Evolutionary conservation across 1,139 yeast species (phyloP).

Genomic region (Candida tropicalis): DNA sequence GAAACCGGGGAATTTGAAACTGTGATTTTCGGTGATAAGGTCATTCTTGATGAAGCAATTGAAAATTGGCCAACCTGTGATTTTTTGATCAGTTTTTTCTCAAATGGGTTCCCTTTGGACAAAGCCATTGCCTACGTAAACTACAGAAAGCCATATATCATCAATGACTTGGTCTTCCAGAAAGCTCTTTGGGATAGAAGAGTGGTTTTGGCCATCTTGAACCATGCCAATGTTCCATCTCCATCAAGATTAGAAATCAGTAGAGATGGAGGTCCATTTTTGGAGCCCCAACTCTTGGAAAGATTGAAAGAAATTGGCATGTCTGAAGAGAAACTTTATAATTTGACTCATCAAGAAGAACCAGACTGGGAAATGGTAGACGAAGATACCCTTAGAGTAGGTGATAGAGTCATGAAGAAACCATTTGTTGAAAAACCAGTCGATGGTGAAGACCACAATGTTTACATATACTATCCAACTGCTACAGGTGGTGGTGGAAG

Average conservation of each 20-base stretch:
- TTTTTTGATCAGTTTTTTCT: conserved; percentile 86
- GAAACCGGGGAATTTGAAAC: conserved; percentile 97
- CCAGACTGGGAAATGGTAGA: conserved; percentile 90
- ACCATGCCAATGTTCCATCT: conserved; percentile 83
- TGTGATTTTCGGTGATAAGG: conserved; percentile 96
- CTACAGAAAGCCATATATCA: conserved; percentile 83
- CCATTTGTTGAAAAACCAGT: conserved; percentile 99
- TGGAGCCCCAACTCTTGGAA: conserved; percentile 61
- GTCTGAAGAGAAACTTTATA: conserved; percentile 48
- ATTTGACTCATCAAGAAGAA: conserved; percentile 67
- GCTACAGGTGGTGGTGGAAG: conserved; percentile 98
- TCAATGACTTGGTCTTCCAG: conserved; percentile 89
- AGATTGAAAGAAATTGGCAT: conserved; percentile 42
- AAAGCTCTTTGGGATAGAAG: conserved; percentile 97
- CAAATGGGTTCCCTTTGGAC: conserved; percentile 95
- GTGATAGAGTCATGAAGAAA: conserved; percentile 71
- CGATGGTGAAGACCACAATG: conserved; percentile 98
- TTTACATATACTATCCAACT: conserved; percentile 86
- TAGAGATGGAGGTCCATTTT: conserved; percentile 95
- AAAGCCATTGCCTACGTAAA: conserved; percentile 92
- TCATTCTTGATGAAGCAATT: conserved; percentile 85
- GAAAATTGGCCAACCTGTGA: conserved; percentile 99
- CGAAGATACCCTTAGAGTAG: conserved; percentile 79
- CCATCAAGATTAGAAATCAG: conserved; percentile 87
- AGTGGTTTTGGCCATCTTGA: conserved; percentile 78